A percentile compares a stretch with the other conserved stretches of the same genome.
These are phyloP conservation scores for Erigeron canadensis DNA, from an alignment of 129 eudicot genomes.

Conservation along the genomic window DNA sequence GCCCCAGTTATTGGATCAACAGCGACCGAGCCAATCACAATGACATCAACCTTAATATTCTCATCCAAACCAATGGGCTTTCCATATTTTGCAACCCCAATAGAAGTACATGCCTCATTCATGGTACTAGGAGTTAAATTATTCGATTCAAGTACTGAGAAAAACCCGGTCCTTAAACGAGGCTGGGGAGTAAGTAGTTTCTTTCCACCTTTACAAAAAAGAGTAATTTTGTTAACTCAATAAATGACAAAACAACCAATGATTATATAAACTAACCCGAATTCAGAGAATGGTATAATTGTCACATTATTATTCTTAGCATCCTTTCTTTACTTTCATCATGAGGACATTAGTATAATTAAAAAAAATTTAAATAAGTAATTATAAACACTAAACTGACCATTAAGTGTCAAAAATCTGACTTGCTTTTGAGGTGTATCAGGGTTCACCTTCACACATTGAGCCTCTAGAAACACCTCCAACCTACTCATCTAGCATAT, in stretches of 20 bases:
- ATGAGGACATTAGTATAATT: not conserved
- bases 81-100: constrained; percentile 92
- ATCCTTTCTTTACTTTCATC: not conserved
- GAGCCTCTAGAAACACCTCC: constrained; percentile 69
- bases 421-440: constrained; percentile 99
- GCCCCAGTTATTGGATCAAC: constrained; percentile 95
- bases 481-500: constrained; percentile 62
- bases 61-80: constrained; percentile 87
- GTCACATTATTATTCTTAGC: not conserved
- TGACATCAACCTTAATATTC: constrained; percentile 84
- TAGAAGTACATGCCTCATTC: constrained; percentile 96
- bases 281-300: not conserved
- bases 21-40: constrained; percentile 92
- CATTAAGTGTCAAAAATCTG: constrained; percentile 72
- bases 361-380: constrained; percentile 5
- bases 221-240: not conserved
- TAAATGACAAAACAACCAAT: not conserved
- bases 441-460: constrained; percentile 96
- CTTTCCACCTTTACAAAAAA: constrained; percentile 59
- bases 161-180: constrained; percentile 90
- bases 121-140: constrained; percentile 58
- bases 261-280: not conserved
- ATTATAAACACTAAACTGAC: constrained; percentile 45
- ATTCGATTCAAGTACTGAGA: constrained; percentile 66
- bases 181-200: constrained; percentile 91